phyloP scores from a whole-genome alignment of 805 yeast species.

The Candida sakaeoensis region DNA sequence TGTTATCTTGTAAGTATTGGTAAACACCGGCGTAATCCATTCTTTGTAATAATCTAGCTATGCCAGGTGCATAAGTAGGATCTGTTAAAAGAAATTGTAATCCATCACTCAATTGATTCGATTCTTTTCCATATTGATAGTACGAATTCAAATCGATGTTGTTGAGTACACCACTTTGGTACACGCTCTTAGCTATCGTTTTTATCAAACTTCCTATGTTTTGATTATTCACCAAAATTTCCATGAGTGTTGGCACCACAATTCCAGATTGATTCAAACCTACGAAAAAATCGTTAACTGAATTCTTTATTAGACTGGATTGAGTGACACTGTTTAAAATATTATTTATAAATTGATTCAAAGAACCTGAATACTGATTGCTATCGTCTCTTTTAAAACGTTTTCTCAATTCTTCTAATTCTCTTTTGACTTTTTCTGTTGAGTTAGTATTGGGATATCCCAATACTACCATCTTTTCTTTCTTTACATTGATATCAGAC shows the following conservation, averaged over 20 bases:
- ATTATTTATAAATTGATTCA: constrained; percentile 28
- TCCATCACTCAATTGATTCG: constrained; percentile 17
- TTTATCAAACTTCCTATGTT: constrained; percentile 18
- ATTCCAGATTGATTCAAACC: constrained; percentile 32
- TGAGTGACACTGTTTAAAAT: constrained; percentile 21
- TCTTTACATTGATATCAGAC: constrained; percentile 3
- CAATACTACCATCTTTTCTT: not conserved
- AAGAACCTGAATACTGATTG: constrained; percentile 25
- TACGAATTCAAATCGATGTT: constrained; percentile 23
- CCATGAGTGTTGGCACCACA: constrained; percentile 23
- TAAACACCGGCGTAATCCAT: constrained; percentile 30
- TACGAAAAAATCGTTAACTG: constrained; percentile 20
- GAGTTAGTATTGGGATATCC: not conserved
- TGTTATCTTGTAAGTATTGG: constrained; percentile 24
- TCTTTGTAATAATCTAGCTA: constrained; percentile 28
- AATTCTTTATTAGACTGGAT: constrained; percentile 17
- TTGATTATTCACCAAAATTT: constrained; percentile 16
- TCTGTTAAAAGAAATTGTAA: constrained; percentile 24
- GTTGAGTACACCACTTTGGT: constrained; percentile 31
- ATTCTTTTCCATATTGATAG: constrained; percentile 21
- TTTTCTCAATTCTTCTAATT: constrained; percentile 1
- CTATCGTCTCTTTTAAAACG: constrained; percentile 5
- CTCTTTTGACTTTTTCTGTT: not conserved
- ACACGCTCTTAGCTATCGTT: constrained; percentile 19
- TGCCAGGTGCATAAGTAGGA: constrained; percentile 27